A percentile compares a stretch with the other conserved stretches of the same genome.
These are phyloP conservation scores for Cyberlindnera subsufficiens DNA, from an alignment of 805 yeast genomes.

Conservation along the genomic window DNA sequence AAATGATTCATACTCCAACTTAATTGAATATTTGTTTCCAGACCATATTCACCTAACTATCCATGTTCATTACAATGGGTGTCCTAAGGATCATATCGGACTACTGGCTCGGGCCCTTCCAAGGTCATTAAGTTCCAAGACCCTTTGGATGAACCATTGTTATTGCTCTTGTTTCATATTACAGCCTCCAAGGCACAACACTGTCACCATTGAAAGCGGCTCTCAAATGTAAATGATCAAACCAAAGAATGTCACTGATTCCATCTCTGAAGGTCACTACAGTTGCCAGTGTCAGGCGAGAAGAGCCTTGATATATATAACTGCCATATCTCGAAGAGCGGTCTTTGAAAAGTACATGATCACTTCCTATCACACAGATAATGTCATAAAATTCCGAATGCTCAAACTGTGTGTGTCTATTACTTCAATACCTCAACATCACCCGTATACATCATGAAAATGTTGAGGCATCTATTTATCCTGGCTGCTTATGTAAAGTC, in stretches of 20 bases:
- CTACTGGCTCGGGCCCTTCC: constrained; percentile 40
- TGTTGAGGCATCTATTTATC: too few species aligned
- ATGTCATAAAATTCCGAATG: too few species aligned
- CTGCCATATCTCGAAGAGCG: too few species aligned
- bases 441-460: too few species aligned
- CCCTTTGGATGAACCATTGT: constrained; percentile 34
- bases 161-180: constrained; percentile 50
- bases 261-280: constrained; percentile 16
- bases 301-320: too few species aligned
- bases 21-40: constrained; percentile 54
- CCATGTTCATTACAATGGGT: constrained; percentile 54
- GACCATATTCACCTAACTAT: constrained; percentile 54
- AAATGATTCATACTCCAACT: constrained; percentile 59
- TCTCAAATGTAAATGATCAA: constrained; percentile 29
- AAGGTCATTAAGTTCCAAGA: constrained; percentile 39
- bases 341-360: too few species aligned
- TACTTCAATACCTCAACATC: too few species aligned
- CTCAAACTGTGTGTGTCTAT: too few species aligned
- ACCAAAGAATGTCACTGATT: constrained; percentile 30
- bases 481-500: too few species aligned
- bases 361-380: too few species aligned
- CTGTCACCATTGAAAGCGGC: constrained; percentile 35
- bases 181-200: constrained; percentile 65
- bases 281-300: too few species aligned
- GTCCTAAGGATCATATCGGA: constrained; percentile 55